Evolutionary conservation across 345 rosid genomes (phyloP).

Genomic region (Durio zibethinus): DNA sequence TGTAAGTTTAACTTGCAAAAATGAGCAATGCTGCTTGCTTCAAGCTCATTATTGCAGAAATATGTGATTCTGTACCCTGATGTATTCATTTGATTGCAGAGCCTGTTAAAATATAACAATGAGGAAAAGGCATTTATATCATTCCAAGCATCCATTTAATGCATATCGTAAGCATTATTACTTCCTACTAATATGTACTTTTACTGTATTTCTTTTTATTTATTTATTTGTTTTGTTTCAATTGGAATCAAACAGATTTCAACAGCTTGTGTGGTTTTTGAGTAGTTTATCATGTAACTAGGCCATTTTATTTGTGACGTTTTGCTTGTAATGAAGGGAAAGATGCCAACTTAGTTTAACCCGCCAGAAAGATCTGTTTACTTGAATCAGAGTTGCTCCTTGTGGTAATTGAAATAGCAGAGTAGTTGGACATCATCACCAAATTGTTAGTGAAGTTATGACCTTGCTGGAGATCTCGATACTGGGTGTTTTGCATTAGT

Average conservation of each 20-base stretch:
- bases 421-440: neutral
- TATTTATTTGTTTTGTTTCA: neutral
- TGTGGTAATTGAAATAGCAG: neutral
- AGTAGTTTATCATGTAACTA: neutral
- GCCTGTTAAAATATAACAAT: slow-evolving; percentile 11
- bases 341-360: slow-evolving; percentile 2
- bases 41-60: neutral
- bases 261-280: neutral
- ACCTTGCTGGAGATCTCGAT: neutral
- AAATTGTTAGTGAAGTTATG: neutral
- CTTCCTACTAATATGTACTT: neutral
- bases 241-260: neutral
- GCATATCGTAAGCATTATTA: slow-evolving; percentile 46
- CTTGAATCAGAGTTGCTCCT: neutral
- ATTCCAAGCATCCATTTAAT: slow-evolving; percentile 51
- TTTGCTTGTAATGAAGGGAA: neutral
- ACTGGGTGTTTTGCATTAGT: neutral
- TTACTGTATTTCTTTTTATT: neutral
- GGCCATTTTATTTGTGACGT: neutral
- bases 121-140: slow-evolving; percentile 49
- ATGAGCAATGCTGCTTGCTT: neutral
- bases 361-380: neutral
- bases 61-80: neutral
- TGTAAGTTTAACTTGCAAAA: neutral
- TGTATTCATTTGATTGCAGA: neutral